A percentile compares a stretch with the other conserved stretches of the same genome.
Conservation (phyloP, 2,329 filamentous ascomycete genomes). For the Apiospora hydei region DNA sequence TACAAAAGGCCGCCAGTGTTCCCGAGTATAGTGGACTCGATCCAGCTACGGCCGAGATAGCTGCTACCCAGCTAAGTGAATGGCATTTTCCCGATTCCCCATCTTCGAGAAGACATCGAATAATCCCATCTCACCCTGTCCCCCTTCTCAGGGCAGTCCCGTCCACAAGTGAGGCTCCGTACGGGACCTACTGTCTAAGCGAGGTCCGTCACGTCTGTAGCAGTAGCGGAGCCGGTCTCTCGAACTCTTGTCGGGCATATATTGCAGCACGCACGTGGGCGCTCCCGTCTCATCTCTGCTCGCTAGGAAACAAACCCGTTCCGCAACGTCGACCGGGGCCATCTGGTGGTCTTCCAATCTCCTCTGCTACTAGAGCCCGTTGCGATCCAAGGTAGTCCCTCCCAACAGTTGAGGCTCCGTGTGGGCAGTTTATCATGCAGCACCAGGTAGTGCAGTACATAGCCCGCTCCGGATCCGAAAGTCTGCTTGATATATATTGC, state of each 20-base stretch:
- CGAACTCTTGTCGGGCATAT: not conserved
- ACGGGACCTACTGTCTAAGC: not conserved
- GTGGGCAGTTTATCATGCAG: not conserved
- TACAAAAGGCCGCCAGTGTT: not conserved
- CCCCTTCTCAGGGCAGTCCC: not conserved
- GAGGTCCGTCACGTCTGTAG: not conserved
- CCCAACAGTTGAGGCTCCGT: not conserved
- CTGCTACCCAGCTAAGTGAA: not conserved
- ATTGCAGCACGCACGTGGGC: not conserved
- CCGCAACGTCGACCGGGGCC: not conserved
- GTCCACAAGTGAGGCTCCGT: not conserved
- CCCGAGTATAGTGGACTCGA: not conserved
- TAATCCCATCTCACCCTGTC: not conserved
- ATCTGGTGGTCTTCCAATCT: not conserved
- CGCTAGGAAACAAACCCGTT: not conserved
- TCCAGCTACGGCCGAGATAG: not conserved
- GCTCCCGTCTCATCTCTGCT: not conserved
- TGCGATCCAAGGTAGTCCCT: not conserved
- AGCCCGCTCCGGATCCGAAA: not conserved
- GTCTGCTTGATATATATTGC: not conserved
- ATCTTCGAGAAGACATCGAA: not conserved
- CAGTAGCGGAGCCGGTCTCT: not conserved
- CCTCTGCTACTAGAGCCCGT: not conserved
- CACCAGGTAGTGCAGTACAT: not conserved
- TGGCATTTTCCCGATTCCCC: constrained; percentile 1